Evolutionary conservation across 73 alveolate species (phyloP).

Genomic region (Stentor roeselii): DNA sequence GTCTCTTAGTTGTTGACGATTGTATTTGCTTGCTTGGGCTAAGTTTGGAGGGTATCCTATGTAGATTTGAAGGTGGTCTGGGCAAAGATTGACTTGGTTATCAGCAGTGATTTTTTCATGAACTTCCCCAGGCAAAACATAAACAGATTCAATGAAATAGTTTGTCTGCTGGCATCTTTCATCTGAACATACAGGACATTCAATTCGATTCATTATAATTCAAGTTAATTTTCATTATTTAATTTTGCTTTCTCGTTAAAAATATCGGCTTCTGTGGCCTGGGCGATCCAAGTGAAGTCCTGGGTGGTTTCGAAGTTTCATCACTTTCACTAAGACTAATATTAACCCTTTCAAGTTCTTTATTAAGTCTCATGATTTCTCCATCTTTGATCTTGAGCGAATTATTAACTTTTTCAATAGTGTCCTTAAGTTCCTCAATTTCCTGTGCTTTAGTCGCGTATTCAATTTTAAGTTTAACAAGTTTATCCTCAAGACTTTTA

Average conservation of each 20-base stretch:
- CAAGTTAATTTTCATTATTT: no score
- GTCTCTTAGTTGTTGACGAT: slow-evolving; percentile 6
- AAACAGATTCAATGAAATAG: not conserved
- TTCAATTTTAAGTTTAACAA: not conserved
- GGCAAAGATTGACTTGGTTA: not conserved
- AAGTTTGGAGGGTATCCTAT: not conserved
- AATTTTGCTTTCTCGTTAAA: no score
- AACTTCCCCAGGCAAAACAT: not conserved
- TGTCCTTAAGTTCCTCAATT: not conserved
- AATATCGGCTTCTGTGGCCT: no score
- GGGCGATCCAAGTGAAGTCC: not conserved
- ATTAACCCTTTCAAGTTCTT: not conserved
- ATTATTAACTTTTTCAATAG: not conserved
- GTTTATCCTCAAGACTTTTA: not conserved
- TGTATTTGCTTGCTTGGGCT: not conserved
- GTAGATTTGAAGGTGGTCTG: not conserved
- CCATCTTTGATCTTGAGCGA: not conserved
- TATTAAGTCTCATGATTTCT: not conserved
- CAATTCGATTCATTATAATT: not conserved
- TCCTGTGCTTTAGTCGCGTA: not conserved
- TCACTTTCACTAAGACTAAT: not conserved
- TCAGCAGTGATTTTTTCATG: not conserved
- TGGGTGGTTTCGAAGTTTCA: not conserved
- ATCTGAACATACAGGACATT: not conserved
- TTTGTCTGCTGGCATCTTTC: slow-evolving; percentile 4